Conservation (phyloP, 2,329 filamentous ascomycete species). For the Aaosphaeria arxii region DNA sequence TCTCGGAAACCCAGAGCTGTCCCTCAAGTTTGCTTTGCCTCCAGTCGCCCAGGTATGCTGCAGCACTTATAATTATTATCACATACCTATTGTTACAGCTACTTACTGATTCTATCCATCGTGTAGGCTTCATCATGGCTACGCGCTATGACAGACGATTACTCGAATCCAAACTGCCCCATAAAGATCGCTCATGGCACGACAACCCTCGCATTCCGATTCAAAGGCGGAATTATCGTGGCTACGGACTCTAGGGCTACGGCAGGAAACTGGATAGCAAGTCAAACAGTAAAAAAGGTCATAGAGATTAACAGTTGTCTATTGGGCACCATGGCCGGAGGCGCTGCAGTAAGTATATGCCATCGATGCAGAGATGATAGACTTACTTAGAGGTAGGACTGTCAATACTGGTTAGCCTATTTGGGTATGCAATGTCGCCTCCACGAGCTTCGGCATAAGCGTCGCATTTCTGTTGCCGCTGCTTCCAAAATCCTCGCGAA, state of each 20-base stretch:
- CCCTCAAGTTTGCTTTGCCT: constrained; percentile 91
- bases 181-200: constrained; percentile 99
- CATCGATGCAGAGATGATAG: background rate
- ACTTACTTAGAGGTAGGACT: constrained; percentile 61
- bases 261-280: constrained; percentile 98
- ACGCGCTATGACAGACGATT: constrained; percentile 94
- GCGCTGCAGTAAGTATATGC: constrained; percentile 68
- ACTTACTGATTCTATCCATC: background rate
- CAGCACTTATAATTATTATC: background rate
- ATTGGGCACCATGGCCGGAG: constrained; percentile 96
- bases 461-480: constrained; percentile 94
- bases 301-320: constrained; percentile 96
- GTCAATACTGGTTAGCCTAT: constrained; percentile 99
- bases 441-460: constrained; percentile 98
- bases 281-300: constrained; percentile 99
- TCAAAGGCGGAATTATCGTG: constrained; percentile 97
- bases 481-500: constrained; percentile 98
- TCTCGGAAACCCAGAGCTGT: constrained; percentile 71
- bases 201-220: constrained; percentile 95
- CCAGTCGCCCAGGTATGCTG: constrained; percentile 78
- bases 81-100: background rate
- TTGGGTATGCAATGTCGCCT: constrained; percentile 98
- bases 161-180: constrained; percentile 91
- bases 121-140: constrained; percentile 85
- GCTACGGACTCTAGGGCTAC: constrained; percentile 97